Base-by-base conservation (phyloP, 768 basidiomycete species). In the Lenzites betulinus region DNA sequence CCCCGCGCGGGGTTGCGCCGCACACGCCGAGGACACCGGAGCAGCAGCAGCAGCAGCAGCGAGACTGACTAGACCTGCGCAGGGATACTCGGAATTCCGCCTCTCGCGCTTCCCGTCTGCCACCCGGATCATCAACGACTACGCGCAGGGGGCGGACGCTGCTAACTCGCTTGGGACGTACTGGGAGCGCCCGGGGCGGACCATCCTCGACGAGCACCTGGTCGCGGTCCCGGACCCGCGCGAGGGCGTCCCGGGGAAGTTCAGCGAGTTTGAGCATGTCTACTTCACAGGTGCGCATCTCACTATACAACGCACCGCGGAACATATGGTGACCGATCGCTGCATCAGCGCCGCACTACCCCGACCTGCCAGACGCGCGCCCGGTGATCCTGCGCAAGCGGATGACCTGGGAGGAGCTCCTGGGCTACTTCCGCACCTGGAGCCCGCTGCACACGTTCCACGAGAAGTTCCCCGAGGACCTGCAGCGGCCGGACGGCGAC, bases 161-260 rank as follows among this genome's bases (percentile, higher is more conserved):
- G 49, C 57, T 9, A 80, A 75, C 33, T 84, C 85, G 42, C 70
- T 91, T 6, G 92, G 92, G 1, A 82, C 85, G 1, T 83, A 92
- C 68, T 94, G 91, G 82, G 82, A 93, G 65, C 85, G 88, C 30
- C 92, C 93, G 0, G 93, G 93, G 16, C 80, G 93, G 13, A 83
- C 82, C 0, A 87, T 93, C 62, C 79, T 94, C 23, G 87, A 90
- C 57, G 79, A 79, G 7, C 84, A 90, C 67, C 81, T 94, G 2
- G 77, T 85, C 7, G 83, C 84, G 28, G 80, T 94, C n/a, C 89
- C 87, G 0, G 79, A 81, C 43, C 83, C 87, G 2, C 41, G 55
- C 20, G 54, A 64, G 15, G 60, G 65, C 9, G 66, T 75, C 43
- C 75, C 74, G 6, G 71, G 68, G 38, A 69, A 69, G 1, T 78